A percentile compares a stretch with the other conserved stretches of the same genome.
Evolutionary conservation across 129 eudicot species (phyloP).

Genomic region (Tagetes erecta): DNA sequence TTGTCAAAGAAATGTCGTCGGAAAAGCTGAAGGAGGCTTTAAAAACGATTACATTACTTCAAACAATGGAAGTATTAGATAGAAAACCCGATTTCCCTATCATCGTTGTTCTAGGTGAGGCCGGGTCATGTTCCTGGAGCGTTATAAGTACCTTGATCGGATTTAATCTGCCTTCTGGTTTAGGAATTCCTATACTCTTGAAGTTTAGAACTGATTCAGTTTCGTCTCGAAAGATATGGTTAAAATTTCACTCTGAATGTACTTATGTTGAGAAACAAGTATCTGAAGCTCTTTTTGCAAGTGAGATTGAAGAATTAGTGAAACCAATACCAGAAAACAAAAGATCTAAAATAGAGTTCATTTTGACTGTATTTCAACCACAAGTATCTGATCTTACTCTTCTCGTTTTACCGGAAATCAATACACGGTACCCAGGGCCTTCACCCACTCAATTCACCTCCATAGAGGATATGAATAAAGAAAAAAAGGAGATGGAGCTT

Average conservation of each 20-base stretch:
- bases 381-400: not conserved
- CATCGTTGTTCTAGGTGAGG: not conserved
- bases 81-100: not conserved
- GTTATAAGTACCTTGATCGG: not conserved
- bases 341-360: not conserved
- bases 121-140: not conserved
- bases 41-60: not conserved
- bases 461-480: not conserved
- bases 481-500: not conserved
- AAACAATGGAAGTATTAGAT: not conserved
- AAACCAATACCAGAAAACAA: not conserved
- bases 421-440: not conserved
- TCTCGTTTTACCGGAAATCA: not conserved
- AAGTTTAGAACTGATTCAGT: not conserved
- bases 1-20: not conserved
- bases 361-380: not conserved
- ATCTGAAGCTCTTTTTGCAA: not conserved
- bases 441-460: no score
- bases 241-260: not conserved
- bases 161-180: not conserved
- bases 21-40: not conserved
- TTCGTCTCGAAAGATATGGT: not conserved
- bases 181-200: not conserved
- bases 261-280: not conserved
- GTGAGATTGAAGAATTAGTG: not conserved